Evolutionary conservation across 2,329 filamentous ascomycete genomes (phyloP).

Genomic region (Neonectria hederae): DNA sequence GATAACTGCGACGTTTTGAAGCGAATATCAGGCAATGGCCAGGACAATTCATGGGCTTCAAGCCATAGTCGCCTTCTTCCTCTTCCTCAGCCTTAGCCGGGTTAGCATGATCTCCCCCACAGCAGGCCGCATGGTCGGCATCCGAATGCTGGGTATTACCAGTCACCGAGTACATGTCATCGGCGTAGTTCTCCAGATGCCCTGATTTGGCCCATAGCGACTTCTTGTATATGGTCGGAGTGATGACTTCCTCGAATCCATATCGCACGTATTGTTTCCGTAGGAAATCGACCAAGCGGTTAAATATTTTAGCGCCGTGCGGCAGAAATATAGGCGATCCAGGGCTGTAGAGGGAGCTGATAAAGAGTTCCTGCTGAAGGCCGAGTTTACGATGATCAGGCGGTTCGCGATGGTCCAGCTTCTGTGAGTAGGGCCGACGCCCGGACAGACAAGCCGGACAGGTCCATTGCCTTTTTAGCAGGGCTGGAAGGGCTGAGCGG

Average conservation of each 20-base stretch:
- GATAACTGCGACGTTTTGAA: constrained; percentile 76
- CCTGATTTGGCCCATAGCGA: constrained; percentile 86
- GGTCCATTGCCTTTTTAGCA: constrained; percentile 43
- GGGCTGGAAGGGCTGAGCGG: constrained; percentile 28
- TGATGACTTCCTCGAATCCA: constrained; percentile 89
- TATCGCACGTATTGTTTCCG: constrained; percentile 85
- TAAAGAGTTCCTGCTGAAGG: constrained; percentile 78
- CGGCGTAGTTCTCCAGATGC: constrained; percentile 88
- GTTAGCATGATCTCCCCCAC: constrained; percentile 44
- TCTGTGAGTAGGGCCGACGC: constrained; percentile 45
- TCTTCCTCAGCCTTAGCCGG: constrained; percentile 56
- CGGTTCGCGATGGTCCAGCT: constrained; percentile 44
- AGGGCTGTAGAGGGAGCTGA: constrained; percentile 80
- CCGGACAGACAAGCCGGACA: constrained; percentile 45
- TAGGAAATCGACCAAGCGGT: constrained; percentile 82
- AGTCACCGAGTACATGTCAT: constrained; percentile 89
- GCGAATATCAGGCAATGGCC: constrained; percentile 88
- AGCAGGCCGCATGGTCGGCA: constrained; percentile 36
- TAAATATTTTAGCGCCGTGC: constrained; percentile 83
- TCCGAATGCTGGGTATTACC: constrained; percentile 52
- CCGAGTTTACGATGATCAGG: constrained; percentile 70
- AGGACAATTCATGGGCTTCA: constrained; percentile 95
- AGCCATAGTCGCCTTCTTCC: constrained; percentile 76
- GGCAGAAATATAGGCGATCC: constrained; percentile 88
- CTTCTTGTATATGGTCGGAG: constrained; percentile 90